Evolutionary conservation across 1,284 basidiomycete species (phyloP), one percentile per base, ranked within the genome.

Genomic region (Ceratobasidium sp.): DNA sequence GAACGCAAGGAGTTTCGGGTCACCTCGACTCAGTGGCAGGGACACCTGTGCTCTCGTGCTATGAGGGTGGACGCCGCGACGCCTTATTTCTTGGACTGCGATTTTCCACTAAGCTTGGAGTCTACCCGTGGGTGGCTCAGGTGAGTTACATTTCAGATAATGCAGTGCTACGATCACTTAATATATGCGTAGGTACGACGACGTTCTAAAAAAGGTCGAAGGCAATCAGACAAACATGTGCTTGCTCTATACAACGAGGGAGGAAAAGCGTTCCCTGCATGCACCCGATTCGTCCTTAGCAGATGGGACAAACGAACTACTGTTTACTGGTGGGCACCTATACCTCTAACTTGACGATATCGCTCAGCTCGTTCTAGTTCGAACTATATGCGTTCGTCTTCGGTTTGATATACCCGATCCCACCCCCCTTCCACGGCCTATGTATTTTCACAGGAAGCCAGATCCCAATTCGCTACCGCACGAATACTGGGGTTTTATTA

Each of bases 401-500:
- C 67, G 67, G 20, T 69, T 69, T 38, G 33, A 56, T 3, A 44
- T 69, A 23, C 54, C 38, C 12, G 38, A 54, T 26, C 33, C 54
- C 1, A 20, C 17, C n/a, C 52, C 15, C n/a, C 40, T 69, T 26
- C 67, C 67, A 6, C 28, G 38, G 20, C 52, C 33, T 3, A n/a
- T 57, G n/a, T 69, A 69, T 40, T 69, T 69, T n/a, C 67, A 69
- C 33, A 54, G 67, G n/a, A 38, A 54, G 44, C 28, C 54, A 20
- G 10, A 56, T 15, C 50, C 52, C 4, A 26, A 42, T 57, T 38
- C 50, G 28, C 17, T 52, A 42, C 48, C 54, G 28, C 67, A 54
- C 26, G 67, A 69, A 69, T 69, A 42, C 23, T 69, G 67, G 67
- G 67, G 67, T n/a, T 69, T 69, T 54, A 69, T 69, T 40, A 69